Evolutionary conservation across 768 basidiomycete genomes (phyloP).

Genomic region (Roridomyces roridus): DNA sequence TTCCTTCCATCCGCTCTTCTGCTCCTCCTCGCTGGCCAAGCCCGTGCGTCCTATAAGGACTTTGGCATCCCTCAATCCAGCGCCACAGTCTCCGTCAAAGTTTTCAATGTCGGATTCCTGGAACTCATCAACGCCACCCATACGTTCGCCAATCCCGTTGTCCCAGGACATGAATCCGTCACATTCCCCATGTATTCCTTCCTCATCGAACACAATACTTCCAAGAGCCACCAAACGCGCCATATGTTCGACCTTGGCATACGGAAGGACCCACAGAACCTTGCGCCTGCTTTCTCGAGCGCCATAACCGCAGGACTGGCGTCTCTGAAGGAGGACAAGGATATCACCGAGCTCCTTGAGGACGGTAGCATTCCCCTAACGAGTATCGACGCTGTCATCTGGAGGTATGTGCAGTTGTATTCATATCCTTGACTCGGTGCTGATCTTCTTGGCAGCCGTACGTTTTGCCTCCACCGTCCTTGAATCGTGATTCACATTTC

Average conservation of each 20-base stretch:
- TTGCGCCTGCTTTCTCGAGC: slow-evolving; percentile 10
- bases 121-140: slow-evolving; percentile 12
- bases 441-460: too few relatives aligned
- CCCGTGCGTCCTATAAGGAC: slow-evolving; percentile 9
- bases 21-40: background rate
- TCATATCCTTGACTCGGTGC: too few relatives aligned
- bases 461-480: background rate
- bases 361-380: slow-evolving; percentile 12
- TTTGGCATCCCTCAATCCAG: slow-evolving; percentile 12
- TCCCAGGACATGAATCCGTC: slow-evolving; percentile 16
- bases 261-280: slow-evolving; percentile 19
- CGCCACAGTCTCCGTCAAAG: slow-evolving; percentile 13
- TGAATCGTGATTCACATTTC: too few relatives aligned
- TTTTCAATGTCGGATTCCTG: slow-evolving; percentile 16
- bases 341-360: slow-evolving; percentile 13
- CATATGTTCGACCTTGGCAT: slow-evolving; percentile 25
- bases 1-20: too few relatives aligned
- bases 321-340: background rate
- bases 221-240: background rate
- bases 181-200: slow-evolving; percentile 17
- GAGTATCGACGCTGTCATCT: slow-evolving; percentile 15
- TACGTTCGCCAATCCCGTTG: slow-evolving; percentile 14
- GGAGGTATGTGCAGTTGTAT: too few relatives aligned
- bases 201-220: slow-evolving; percentile 8
- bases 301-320: slow-evolving; percentile 4